Evolutionary conservation across 2,329 filamentous ascomycete species (phyloP), one percentile per base, ranked within the genome.

Genomic region (Coleophoma eucalyptorum): DNA sequence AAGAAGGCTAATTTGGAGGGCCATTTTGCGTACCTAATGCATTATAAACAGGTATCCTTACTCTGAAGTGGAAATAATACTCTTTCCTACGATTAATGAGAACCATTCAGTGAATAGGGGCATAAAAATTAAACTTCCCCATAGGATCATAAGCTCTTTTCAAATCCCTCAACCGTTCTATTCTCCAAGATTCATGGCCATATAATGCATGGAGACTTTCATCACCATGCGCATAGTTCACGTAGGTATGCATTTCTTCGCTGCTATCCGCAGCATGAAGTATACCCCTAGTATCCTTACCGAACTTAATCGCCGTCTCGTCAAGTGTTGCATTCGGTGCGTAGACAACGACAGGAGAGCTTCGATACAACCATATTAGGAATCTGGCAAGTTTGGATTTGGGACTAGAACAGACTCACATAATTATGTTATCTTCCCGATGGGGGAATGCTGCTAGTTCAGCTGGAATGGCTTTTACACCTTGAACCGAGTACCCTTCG

Each of bases 211-310:
- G 52, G 0, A 65, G 55, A 2, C 60, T 57, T 63, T 80, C 76
- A 3, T 72, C 65, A 1, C 76, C 76, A 44, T 68, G 68, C 0
- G 75, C 76, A 54, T 79, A 81, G 60, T 81, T 80, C 43, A 78
- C 67, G 48, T 80, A 78, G 0, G 67, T 60, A 49, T 70, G 65
- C 46, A 69, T 32, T 32, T 67, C 56, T 2, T 58, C 46, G n/a
- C 61, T 51, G 2, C 67, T 71, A 41, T 57, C 69, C 0, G 62
- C 65, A 10, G 59, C 52, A 40, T 63, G 59, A 8, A 75, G 57
- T 4, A 71, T 65, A 5, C 68, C 45, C 4, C 72, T 66, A 4
- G 73, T 52, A 50, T 58, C 45, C 31, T 71, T 65, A 5, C 72
- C 72, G 11, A 73, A 56, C 16, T 56, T 50, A 7, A 54, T 54